These are phyloP conservation scores for Coemansia sp. DNA, from an alignment of 192 early-diverging fungal genomes.

Conservation along the genomic window DNA sequence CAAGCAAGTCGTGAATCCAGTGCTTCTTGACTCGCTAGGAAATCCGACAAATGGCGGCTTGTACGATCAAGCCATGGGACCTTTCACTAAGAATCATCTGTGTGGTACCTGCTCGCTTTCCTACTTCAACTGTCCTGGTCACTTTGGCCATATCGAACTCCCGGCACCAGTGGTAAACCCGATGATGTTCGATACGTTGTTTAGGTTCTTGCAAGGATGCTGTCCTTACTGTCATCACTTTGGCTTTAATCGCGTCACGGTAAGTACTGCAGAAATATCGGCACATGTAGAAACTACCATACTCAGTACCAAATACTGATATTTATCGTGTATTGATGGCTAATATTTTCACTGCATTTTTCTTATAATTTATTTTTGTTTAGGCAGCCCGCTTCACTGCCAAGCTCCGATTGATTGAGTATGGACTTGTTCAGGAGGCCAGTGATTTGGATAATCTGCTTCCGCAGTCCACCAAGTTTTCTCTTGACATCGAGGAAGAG, in stretches of 20 bases:
- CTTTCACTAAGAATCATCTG: slow-evolving; percentile 75
- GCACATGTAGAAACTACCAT: not conserved
- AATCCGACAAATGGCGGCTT: slow-evolving; percentile 90
- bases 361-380: not conserved
- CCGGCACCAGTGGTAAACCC: slow-evolving; percentile 87
- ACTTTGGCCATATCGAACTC: slow-evolving; percentile 96
- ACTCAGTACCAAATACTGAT: not conserved
- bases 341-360: not conserved
- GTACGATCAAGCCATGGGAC: slow-evolving; percentile 93
- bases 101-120: slow-evolving; percentile 84
- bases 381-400: slow-evolving; percentile 60
- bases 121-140: slow-evolving; percentile 85
- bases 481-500: slow-evolving; percentile 54
- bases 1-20: slow-evolving; percentile 87
- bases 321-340: not conserved
- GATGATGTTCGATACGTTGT: slow-evolving; percentile 90
- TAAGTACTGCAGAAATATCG: slow-evolving; percentile 14
- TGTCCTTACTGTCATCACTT: slow-evolving; percentile 92
- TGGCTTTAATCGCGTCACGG: slow-evolving; percentile 48
- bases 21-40: slow-evolving; percentile 81
- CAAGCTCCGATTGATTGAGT: slow-evolving; percentile 81
- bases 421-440: slow-evolving; percentile 84
- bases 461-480: slow-evolving; percentile 39
- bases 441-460: slow-evolving; percentile 70
- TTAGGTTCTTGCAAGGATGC: slow-evolving; percentile 76